A percentile compares a stretch with the other conserved stretches of the same genome.
phyloP scores from a whole-genome alignment of 495 filamentous ascomycete genomes.

The Chaetomidium leptoderma region DNA sequence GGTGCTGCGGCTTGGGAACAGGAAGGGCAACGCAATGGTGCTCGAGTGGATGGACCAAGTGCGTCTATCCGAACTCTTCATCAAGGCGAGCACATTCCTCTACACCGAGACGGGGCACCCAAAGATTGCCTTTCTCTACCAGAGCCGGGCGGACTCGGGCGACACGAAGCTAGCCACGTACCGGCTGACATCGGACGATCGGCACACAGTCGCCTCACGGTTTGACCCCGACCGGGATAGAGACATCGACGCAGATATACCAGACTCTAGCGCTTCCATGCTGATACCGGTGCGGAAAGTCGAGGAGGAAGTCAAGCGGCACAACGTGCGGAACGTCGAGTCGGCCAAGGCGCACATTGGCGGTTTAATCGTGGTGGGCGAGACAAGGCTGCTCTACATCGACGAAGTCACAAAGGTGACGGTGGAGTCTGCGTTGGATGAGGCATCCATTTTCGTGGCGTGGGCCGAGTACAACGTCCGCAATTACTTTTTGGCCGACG shows the following conservation, averaged over 20 bases:
- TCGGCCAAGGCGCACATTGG: conserved; percentile 50
- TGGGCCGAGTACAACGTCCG: conserved; percentile 81
- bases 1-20: conserved; percentile 54
- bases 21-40: conserved; percentile 51
- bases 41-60: conserved; percentile 67
- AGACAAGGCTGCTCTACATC: conserved; percentile 78
- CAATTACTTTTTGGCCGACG: conserved; percentile 82
- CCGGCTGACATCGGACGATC: conserved; percentile 50
- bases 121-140: conserved; percentile 77
- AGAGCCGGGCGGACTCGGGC: conserved; percentile 62
- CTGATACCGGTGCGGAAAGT: conserved; percentile 73
- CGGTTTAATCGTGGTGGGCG: conserved; percentile 77
- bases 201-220: conserved; percentile 39
- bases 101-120: conserved; percentile 68
- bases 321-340: conserved; percentile 48
- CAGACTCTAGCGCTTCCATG: conserved; percentile 71
- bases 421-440: conserved; percentile 56
- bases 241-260: conserved; percentile 51
- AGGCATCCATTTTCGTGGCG: conserved; percentile 76
- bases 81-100: conserved; percentile 77
- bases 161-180: conserved; percentile 58
- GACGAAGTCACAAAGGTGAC: conserved; percentile 64
- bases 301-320: conserved; percentile 47
- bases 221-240: conserved; percentile 47
- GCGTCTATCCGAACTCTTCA: conserved; percentile 80